Evolutionary conservation across 2,329 filamentous ascomycete species (phyloP).

Genomic region (Colletotrichum siamense): DNA sequence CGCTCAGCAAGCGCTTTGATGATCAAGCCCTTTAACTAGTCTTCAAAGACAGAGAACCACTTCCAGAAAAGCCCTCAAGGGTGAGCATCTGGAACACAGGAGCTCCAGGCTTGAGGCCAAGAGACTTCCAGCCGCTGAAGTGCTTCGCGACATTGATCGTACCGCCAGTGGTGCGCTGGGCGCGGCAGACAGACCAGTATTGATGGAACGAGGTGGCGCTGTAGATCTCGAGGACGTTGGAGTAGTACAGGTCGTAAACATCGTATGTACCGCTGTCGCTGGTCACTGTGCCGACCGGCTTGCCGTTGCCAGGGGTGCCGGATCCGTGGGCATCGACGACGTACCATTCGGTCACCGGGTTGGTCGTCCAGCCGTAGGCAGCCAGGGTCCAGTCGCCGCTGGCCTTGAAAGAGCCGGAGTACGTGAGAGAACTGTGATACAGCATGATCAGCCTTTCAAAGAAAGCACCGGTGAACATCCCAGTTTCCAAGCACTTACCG

Average conservation of each 20-base stretch:
- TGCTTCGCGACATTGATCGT: not conserved
- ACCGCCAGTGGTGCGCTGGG: not conserved
- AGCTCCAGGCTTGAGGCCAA: not conserved
- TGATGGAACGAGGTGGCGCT: not conserved
- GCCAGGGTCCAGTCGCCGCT: not conserved
- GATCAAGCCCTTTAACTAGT: not conserved
- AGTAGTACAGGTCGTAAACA: not conserved
- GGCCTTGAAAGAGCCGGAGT: not conserved
- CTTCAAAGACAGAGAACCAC: not conserved
- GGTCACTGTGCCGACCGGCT: not conserved
- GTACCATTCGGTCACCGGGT: not conserved
- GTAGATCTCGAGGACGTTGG: not conserved
- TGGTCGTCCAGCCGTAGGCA: not conserved
- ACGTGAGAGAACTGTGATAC: not conserved
- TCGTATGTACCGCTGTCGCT: not conserved
- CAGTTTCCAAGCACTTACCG: not conserved
- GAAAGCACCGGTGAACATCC: not conserved
- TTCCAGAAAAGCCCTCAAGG: not conserved
- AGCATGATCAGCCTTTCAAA: not conserved
- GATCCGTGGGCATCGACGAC: not conserved
- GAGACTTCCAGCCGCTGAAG: not conserved
- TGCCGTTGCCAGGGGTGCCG: not conserved
- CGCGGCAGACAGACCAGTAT: not conserved
- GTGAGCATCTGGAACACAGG: not conserved
- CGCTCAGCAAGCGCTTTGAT: not conserved